Evolutionary conservation across 2,329 filamentous ascomycete species (phyloP).

Genomic region (Xylaria sp.): DNA sequence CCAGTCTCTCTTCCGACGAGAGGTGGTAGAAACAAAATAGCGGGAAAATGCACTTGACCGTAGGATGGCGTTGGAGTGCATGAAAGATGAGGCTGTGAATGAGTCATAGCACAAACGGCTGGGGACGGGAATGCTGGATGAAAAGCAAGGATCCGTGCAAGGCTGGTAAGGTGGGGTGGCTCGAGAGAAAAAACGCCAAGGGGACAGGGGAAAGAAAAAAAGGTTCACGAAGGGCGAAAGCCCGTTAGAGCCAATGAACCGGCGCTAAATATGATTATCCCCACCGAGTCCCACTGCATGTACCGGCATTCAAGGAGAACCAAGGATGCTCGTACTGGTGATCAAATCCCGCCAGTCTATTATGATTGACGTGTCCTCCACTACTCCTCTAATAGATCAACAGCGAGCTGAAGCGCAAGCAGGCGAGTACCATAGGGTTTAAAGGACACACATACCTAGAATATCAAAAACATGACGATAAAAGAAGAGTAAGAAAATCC

Average conservation of each 20-base stretch:
- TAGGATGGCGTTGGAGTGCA: slow-evolving; percentile 31
- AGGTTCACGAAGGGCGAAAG: slow-evolving; percentile 31
- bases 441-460: not conserved
- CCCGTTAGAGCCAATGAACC: slow-evolving; percentile 27
- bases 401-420: not conserved
- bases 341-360: slow-evolving; percentile 24
- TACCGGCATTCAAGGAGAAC: slow-evolving; percentile 45
- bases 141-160: slow-evolving; percentile 42
- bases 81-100: slow-evolving; percentile 42
- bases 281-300: slow-evolving; percentile 37
- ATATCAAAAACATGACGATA: not conserved
- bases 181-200: slow-evolving; percentile 31
- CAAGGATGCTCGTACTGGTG: slow-evolving; percentile 29
- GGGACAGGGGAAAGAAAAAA: slow-evolving; percentile 7
- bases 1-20: not conserved
- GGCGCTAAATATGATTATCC: slow-evolving; percentile 9
- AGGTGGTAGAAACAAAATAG: slow-evolving; percentile 11
- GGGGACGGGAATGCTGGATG: slow-evolving; percentile 41
- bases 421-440: not conserved
- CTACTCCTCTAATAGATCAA: not conserved
- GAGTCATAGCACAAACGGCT: slow-evolving; percentile 46
- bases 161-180: slow-evolving; percentile 40
- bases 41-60: slow-evolving; percentile 25
- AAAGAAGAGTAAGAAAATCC: not conserved
- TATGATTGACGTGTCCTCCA: slow-evolving; percentile 27